Evolutionary conservation across 441 rosid species (phyloP).

Genomic region (Pelargonium fulgidum): DNA sequence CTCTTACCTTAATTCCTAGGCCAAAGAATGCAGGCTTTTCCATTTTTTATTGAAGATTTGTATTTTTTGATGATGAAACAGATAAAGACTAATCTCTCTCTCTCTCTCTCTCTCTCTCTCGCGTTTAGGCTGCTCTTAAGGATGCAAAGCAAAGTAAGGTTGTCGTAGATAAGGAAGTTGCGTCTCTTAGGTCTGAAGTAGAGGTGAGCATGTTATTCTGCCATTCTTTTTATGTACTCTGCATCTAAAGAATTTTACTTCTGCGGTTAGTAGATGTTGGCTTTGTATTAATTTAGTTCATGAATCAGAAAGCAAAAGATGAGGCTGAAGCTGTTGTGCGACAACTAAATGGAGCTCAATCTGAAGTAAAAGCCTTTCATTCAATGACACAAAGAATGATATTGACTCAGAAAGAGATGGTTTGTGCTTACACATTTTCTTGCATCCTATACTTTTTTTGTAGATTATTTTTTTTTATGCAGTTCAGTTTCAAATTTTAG

Average conservation of each 20-base stretch:
- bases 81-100: background rate
- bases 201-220: conserved; percentile 34
- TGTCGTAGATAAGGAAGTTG: conserved; percentile 43
- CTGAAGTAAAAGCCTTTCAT: conserved; percentile 56
- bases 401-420: conserved; percentile 76
- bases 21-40: conserved; percentile 14
- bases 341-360: conserved; percentile 54
- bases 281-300: conserved; percentile 15
- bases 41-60: background rate
- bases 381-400: conserved; percentile 73
- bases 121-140: conserved; percentile 55
- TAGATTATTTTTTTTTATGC: conserved; percentile 17
- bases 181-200: conserved; percentile 51
- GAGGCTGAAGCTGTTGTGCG: conserved; percentile 37
- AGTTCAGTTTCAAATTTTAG: conserved; percentile 32
- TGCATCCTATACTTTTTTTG: background rate
- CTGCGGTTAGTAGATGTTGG: conserved; percentile 2
- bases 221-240: conserved; percentile 9
- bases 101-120: background rate
- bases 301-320: conserved; percentile 46
- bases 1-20: conserved; percentile 1
- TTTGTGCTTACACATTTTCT: conserved; percentile 24
- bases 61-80: conserved; percentile 6
- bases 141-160: conserved; percentile 48
- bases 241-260: background rate